These are phyloP conservation scores for Lepiota brunneoincarnata DNA, from an alignment of 768 basidiomycete species.

Conservation along the genomic window DNA sequence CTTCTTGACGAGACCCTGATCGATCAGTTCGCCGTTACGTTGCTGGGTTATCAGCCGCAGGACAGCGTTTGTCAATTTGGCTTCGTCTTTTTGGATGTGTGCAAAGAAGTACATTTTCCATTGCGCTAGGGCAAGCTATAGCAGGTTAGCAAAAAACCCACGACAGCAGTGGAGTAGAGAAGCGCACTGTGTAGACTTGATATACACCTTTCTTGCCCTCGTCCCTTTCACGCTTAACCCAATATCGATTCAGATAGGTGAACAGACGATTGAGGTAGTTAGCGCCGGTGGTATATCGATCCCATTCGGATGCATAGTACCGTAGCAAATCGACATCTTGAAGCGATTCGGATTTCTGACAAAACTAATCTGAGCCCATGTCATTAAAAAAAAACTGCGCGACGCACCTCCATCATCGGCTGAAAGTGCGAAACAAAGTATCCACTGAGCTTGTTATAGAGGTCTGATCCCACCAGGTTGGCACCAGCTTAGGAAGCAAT, in stretches of 20 bases:
- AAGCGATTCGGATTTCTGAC: constrained; percentile 74
- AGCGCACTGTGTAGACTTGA: constrained; percentile 88
- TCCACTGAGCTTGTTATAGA: constrained; percentile 89
- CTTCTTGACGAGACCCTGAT: constrained; percentile 95
- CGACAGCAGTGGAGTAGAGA: background rate
- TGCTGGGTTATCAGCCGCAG: constrained; percentile 89
- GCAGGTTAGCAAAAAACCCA: constrained; percentile 6
- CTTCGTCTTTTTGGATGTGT: constrained; percentile 75
- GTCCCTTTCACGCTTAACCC: constrained; percentile 98
- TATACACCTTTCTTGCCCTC: constrained; percentile 97
- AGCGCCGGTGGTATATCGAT: constrained; percentile 94
- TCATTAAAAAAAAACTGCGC: background rate
- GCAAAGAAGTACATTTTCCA: constrained; percentile 94
- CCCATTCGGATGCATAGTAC: constrained; percentile 94
- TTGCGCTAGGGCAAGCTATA: constrained; percentile 87
- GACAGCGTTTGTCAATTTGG: constrained; percentile 83
- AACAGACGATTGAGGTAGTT: constrained; percentile 97
- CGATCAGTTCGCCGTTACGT: constrained; percentile 93
- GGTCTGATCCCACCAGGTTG: constrained; percentile 95
- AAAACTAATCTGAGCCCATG: constrained; percentile 15
- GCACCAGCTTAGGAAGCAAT: constrained; percentile 66
- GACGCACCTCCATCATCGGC: constrained; percentile 50
- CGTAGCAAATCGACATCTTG: constrained; percentile 89
- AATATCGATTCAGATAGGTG: constrained; percentile 97
- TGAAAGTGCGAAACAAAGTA: constrained; percentile 89